Conservation (phyloP, 306 rosid genomes). For the Citrullus amarus region DNA sequence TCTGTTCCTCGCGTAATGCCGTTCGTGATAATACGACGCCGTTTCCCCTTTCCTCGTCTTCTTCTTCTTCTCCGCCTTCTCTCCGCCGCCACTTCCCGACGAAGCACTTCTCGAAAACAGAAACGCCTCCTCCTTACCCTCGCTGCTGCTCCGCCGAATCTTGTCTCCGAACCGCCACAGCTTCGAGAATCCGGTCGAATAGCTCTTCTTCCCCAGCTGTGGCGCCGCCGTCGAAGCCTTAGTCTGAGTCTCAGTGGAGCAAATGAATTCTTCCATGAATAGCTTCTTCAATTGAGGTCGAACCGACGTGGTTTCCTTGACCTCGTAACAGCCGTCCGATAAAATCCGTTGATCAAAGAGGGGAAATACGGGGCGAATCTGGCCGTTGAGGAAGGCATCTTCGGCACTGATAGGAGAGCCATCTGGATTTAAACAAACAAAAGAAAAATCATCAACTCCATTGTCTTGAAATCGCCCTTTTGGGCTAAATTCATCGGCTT, state of each 20-base stretch:
- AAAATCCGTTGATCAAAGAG: slow-evolving; percentile 33
- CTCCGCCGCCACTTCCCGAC: not conserved
- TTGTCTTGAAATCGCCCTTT: not conserved
- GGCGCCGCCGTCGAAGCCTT: not conserved
- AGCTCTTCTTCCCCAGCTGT: slow-evolving; percentile 45
- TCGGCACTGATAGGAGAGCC: slow-evolving; percentile 58
- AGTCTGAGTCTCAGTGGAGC: not conserved
- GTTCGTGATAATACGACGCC: slow-evolving; percentile 51
- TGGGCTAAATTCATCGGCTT: not conserved
- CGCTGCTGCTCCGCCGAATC: slow-evolving; percentile 63
- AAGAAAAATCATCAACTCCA: slow-evolving; percentile 43
- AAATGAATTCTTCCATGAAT: slow-evolving; percentile 23
- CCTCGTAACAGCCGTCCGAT: slow-evolving; percentile 17
- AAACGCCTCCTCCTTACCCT: slow-evolving; percentile 72
- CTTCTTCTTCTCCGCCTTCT: not conserved
- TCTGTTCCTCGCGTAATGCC: slow-evolving; percentile 44
- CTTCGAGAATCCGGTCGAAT: slow-evolving; percentile 74
- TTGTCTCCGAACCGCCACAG: slow-evolving; percentile 56
- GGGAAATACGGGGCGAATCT: slow-evolving; percentile 59
- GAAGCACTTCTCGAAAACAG: slow-evolving; percentile 37
- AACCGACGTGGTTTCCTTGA: not conserved
- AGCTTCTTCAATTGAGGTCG: slow-evolving; percentile 43
- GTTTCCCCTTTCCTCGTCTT: slow-evolving; percentile 5
- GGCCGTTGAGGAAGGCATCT: slow-evolving; percentile 59
- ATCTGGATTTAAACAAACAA: slow-evolving; percentile 34